These are phyloP conservation scores for Centrapalus pauciflorus DNA, from an alignment of 129 eudicot species.

Conservation along the genomic window DNA sequence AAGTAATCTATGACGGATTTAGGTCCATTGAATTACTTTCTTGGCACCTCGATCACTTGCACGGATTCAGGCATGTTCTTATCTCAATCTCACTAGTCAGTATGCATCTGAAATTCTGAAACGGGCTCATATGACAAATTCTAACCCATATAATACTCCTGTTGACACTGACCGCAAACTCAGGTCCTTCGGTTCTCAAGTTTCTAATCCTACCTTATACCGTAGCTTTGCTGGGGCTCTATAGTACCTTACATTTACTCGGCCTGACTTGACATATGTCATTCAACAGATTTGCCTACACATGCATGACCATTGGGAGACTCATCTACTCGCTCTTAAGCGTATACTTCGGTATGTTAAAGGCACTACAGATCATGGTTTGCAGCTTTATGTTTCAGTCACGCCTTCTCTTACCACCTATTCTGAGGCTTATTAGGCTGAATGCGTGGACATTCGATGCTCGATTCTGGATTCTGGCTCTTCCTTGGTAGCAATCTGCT, in stretches of 20 bases:
- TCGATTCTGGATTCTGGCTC: not conserved
- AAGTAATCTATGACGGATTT: not conserved
- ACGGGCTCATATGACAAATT: not conserved
- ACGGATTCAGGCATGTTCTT: not conserved
- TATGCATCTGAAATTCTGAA: not conserved
- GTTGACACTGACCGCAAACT: constrained; percentile 2
- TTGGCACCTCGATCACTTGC: not conserved
- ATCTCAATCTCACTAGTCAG: not conserved
- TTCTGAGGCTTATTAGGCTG: not conserved
- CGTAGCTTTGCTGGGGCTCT: not conserved
- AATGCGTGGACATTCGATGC: not conserved
- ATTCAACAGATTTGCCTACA: not conserved
- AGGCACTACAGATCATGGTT: too few relatives aligned
- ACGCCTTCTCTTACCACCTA: not conserved
- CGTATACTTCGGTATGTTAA: not conserved
- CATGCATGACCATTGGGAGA: not conserved
- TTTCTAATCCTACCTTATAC: not conserved
- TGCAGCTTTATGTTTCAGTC: not conserved
- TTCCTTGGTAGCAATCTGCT: not conserved
- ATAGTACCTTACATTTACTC: not conserved
- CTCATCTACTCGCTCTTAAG: not conserved
- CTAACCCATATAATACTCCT: not conserved
- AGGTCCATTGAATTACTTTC: not conserved
- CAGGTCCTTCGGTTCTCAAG: not conserved
- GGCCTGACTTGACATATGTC: not conserved